phyloP scores from a whole-genome alignment of 2,329 filamentous ascomycete species.

The Trichophyton verrucosum region DNA sequence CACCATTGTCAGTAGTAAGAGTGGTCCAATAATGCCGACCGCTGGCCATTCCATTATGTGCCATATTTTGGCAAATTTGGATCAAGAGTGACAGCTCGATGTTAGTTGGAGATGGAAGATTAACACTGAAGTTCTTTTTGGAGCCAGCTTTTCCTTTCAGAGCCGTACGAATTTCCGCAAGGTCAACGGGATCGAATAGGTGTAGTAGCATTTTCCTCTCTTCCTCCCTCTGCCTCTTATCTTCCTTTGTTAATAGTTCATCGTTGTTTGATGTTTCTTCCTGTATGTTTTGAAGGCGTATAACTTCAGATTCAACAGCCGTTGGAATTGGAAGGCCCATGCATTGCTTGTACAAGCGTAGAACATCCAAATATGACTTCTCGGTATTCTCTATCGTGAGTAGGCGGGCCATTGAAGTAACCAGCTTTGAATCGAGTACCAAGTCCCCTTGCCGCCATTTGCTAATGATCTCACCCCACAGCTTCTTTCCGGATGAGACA shows the following conservation, averaged over 20 bases:
- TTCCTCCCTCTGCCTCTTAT: conserved; percentile 18
- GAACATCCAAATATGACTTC: conserved; percentile 56
- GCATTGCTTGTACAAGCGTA: conserved; percentile 67
- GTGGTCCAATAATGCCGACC: conserved; percentile 67
- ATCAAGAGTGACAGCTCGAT: conserved; percentile 57
- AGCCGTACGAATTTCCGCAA: conserved; percentile 4
- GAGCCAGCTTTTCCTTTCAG: background rate
- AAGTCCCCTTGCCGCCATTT: conserved; percentile 63
- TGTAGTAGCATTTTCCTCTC: conserved; percentile 6
- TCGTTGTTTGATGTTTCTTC: conserved; percentile 12
- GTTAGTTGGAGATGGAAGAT: conserved; percentile 39
- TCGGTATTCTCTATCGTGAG: conserved; percentile 52
- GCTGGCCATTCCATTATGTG: conserved; percentile 44
- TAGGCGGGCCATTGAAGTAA: conserved; percentile 67
- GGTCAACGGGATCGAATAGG: conserved; percentile 27
- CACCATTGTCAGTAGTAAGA: conserved; percentile 42
- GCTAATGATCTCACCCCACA: conserved; percentile 72
- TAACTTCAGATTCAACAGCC: conserved; percentile 4
- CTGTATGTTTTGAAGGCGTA: conserved; percentile 6
- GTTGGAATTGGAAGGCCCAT: conserved; percentile 52
- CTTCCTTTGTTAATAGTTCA: conserved; percentile 14
- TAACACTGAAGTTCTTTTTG: conserved; percentile 9
- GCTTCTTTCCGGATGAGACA: conserved; percentile 53
- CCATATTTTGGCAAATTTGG: conserved; percentile 45
- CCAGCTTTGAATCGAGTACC: conserved; percentile 62